Evolutionary conservation across 495 filamentous ascomycete genomes (phyloP).

Genomic region (Tuber indicum): DNA sequence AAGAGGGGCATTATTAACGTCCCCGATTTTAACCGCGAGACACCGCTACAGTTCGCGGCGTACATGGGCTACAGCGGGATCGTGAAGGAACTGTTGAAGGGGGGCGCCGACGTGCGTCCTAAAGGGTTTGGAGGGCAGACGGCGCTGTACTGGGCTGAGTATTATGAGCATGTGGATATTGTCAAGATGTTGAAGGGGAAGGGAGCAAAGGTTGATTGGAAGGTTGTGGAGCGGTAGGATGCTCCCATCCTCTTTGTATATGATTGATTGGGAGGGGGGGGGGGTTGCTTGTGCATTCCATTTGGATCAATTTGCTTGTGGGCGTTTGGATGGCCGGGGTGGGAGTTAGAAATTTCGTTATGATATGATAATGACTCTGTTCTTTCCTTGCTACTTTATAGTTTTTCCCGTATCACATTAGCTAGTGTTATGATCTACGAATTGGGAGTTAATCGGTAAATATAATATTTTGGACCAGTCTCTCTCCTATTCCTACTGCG

Average conservation of each 20-base stretch:
- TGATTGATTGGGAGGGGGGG: not conserved
- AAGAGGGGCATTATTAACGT: not conserved
- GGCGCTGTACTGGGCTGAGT: slow-evolving; percentile 11
- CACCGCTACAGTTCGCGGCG: slow-evolving; percentile 8
- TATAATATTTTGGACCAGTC: not conserved
- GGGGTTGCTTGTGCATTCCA: not conserved
- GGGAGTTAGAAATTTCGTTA: not conserved
- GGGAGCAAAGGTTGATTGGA: not conserved
- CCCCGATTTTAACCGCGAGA: not conserved
- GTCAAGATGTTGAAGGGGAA: slow-evolving; percentile 1
- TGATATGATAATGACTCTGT: slow-evolving; percentile 2
- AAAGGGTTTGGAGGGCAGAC: not conserved
- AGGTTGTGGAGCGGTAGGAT: not conserved
- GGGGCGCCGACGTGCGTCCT: not conserved
- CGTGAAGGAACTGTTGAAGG: slow-evolving; percentile 9
- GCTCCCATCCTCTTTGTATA: slow-evolving; percentile 1
- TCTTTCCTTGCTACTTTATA: not conserved
- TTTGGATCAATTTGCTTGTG: not conserved
- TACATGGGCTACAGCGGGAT: slow-evolving; percentile 1
- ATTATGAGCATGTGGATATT: not conserved
- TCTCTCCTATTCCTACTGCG: not conserved
- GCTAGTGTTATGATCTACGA: not conserved
- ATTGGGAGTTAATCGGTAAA: not conserved
- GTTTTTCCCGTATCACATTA: not conserved
- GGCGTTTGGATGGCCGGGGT: not conserved